These are phyloP conservation scores for Aulographum hederae DNA, from an alignment of 2,329 filamentous ascomycete genomes.

Conservation along the genomic window DNA sequence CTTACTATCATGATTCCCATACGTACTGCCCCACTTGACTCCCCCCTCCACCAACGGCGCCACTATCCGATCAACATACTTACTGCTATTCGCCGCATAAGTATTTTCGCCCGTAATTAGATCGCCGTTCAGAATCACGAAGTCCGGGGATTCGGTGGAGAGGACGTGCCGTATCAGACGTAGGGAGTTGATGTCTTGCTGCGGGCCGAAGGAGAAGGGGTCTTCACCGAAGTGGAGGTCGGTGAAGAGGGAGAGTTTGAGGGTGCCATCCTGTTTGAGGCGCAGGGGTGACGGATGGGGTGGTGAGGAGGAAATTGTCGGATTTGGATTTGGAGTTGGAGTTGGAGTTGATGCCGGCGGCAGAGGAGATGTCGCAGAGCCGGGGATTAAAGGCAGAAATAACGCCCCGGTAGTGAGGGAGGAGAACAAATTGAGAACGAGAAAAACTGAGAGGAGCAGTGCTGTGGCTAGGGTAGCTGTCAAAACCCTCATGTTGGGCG, in stretches of 20 bases:
- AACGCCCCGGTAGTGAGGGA: no score
- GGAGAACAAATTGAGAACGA: no score
- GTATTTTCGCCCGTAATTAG: constrained; percentile 51
- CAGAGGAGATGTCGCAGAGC: no score
- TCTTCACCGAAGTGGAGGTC: constrained; percentile 58
- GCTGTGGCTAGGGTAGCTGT: no score
- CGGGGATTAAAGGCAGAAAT: no score
- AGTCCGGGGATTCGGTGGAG: constrained; percentile 33
- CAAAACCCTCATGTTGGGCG: no score
- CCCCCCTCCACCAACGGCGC: constrained; percentile 35
- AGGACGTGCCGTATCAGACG: constrained; percentile 40
- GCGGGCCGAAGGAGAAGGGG: constrained; percentile 26
- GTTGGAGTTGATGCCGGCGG: no score
- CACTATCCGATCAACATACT: constrained; percentile 41
- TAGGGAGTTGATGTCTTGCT: constrained; percentile 38
- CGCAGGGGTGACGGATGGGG: no score
- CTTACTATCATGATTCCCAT: constrained; percentile 52
- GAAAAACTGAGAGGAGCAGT: no score
- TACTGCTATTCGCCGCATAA: constrained; percentile 33
- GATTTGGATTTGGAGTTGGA: no score
- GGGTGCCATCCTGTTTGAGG: constrained; percentile 17
- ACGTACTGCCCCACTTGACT: constrained; percentile 47
- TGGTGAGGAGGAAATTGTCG: no score
- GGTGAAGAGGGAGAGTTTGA: constrained; percentile 41
- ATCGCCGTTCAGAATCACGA: constrained; percentile 55